phyloP scores from a whole-genome alignment of 257 asterid species.

The Gentiana macrophylla region DNA sequence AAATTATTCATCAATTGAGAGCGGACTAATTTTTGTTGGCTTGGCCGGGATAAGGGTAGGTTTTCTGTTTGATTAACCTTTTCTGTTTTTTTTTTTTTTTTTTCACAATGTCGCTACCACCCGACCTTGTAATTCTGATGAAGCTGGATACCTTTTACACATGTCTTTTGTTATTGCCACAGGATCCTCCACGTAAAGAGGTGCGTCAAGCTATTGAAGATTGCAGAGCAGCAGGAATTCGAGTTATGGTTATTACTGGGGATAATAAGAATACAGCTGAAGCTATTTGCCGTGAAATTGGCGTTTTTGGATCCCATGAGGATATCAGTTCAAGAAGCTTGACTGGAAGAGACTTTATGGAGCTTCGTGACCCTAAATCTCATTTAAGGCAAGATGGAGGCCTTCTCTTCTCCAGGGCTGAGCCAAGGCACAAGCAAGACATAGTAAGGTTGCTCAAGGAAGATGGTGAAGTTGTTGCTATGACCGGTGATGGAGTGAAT shows the following conservation, averaged over 20 bases:
- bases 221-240: slow-evolving; percentile 96
- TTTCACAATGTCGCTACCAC: neutral
- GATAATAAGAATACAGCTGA: slow-evolving; percentile 96
- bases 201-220: slow-evolving; percentile 90
- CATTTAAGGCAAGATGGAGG: slow-evolving; percentile 75
- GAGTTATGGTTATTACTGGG: slow-evolving; percentile 97
- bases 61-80: slow-evolving; percentile 6
- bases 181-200: slow-evolving; percentile 99
- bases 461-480: slow-evolving; percentile 94
- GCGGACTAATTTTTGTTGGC: slow-evolving; percentile 75
- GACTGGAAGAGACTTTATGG: slow-evolving; percentile 89
- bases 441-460: slow-evolving; percentile 97
- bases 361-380: slow-evolving; percentile 41
- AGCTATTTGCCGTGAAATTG: slow-evolving; percentile 93
- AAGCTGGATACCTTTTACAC: neutral
- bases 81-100: neutral
- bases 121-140: neutral
- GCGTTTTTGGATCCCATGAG: slow-evolving; percentile 78
- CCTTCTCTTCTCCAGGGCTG: slow-evolving; percentile 98
- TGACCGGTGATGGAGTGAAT: slow-evolving; percentile 99
- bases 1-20: slow-evolving; percentile 82
- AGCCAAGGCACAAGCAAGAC: slow-evolving; percentile 96
- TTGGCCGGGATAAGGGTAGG: slow-evolving; percentile 93
- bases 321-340: slow-evolving; percentile 63
- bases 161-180: neutral